phyloP scores from a whole-genome alignment of 176 grass and related monocot species.

The Urochloa ruziziensis region DNA sequence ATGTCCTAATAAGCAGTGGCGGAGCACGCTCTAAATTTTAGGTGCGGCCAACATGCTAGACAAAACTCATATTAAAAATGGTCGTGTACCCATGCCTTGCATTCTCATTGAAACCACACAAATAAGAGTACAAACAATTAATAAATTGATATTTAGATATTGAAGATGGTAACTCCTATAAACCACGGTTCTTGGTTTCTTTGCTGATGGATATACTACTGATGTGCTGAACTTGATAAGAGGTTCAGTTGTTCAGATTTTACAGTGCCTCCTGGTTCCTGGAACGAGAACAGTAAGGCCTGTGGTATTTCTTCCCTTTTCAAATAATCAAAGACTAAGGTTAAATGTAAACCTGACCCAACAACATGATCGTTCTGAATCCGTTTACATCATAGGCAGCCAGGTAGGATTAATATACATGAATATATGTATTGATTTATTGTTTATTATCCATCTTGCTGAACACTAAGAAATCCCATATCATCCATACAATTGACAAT shows the following conservation, averaged over 20 bases:
- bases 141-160: too few species aligned
- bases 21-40: too few species aligned
- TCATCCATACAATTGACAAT: background rate
- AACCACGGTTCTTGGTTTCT: too few species aligned
- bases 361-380: background rate
- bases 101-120: too few species aligned
- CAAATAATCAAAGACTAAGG: background rate
- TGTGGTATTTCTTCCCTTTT: background rate
- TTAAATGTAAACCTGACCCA: background rate
- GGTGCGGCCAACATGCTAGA: too few species aligned
- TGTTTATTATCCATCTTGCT: background rate
- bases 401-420: background rate
- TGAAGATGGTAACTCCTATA: too few species aligned
- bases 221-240: background rate
- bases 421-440: background rate
- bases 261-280: background rate
- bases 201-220: background rate
- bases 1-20: too few species aligned
- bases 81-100: too few species aligned
- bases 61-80: too few species aligned
- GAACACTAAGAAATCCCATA: background rate
- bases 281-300: background rate
- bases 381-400: background rate
- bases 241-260: background rate
- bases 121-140: too few species aligned